These are phyloP conservation scores for Dacryopinax spathularia DNA, from an alignment of 768 basidiomycete genomes.

Conservation along the genomic window DNA sequence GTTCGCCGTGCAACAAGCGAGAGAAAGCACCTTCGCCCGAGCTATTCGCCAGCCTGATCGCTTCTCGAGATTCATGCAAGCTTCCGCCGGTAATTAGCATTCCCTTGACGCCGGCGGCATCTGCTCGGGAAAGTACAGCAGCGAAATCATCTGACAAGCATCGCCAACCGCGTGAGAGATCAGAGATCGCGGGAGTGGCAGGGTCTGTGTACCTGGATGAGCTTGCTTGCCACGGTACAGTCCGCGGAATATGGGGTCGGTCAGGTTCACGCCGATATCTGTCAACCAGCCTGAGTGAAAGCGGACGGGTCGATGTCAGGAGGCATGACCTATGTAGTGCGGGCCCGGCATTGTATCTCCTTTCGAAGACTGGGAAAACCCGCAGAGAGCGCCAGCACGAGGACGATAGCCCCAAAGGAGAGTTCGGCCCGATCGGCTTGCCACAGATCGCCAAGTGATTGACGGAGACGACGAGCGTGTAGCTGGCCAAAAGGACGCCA, in stretches of 20 bases:
- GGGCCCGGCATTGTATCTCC: neutral
- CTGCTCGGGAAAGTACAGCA: slow-evolving; percentile 41
- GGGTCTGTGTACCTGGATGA: slow-evolving; percentile 22
- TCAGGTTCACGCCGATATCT: slow-evolving; percentile 33
- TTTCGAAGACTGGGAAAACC: neutral
- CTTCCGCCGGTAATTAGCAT: slow-evolving; percentile 70
- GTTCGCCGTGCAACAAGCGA: neutral
- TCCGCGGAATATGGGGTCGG: slow-evolving; percentile 30
- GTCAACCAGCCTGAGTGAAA: neutral
- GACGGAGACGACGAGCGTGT: no score
- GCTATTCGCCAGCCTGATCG: slow-evolving; percentile 45
- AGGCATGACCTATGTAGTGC: neutral
- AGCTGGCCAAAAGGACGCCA: no score
- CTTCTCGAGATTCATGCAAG: slow-evolving; percentile 45
- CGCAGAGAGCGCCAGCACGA: neutral
- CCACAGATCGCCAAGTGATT: no score
- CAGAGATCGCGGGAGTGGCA: neutral
- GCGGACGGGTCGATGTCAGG: neutral
- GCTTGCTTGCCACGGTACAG: slow-evolving; percentile 24
- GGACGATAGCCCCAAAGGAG: neutral
- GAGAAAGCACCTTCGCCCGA: slow-evolving; percentile 27
- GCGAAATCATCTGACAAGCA: slow-evolving; percentile 43
- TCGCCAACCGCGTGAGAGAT: neutral
- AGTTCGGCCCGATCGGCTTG: no score
- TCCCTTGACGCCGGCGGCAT: slow-evolving; percentile 44